Evolutionary conservation across 2,329 filamentous ascomycete genomes (phyloP).

Genomic region (Chaetomiaceae sp.): DNA sequence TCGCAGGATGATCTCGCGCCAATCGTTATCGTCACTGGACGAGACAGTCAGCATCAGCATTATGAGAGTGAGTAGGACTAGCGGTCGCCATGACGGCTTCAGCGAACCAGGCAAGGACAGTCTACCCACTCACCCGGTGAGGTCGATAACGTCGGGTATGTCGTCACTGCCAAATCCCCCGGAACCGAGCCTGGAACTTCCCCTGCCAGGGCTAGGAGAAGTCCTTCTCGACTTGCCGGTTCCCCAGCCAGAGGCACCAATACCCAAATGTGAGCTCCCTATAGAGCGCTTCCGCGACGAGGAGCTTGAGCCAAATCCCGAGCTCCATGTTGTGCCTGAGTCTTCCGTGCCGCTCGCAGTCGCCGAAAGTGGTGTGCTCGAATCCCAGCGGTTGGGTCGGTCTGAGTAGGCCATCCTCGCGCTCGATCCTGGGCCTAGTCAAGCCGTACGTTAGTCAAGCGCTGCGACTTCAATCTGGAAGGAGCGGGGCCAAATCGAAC

Average conservation of each 20-base stretch:
- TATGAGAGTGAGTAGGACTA: neutral
- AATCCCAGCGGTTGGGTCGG: neutral
- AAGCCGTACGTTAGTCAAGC: neutral
- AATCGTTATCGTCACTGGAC: constrained; percentile 21
- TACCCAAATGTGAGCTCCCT: constrained; percentile 21
- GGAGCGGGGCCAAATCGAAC: neutral
- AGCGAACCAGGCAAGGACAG: neutral
- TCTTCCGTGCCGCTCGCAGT: constrained; percentile 6
- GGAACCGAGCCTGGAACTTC: neutral
- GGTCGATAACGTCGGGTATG: constrained; percentile 24
- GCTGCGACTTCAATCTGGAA: neutral
- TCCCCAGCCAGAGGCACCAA: constrained; percentile 1
- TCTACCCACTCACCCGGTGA: constrained; percentile 23
- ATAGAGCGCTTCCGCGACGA: constrained; percentile 26
- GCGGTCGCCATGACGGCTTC: neutral
- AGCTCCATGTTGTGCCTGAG: constrained; percentile 1
- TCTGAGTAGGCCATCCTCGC: neutral
- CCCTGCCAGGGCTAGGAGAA: constrained; percentile 12
- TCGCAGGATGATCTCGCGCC: constrained; percentile 20
- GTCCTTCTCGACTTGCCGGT: constrained; percentile 32
- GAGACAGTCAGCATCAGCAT: constrained; percentile 3
- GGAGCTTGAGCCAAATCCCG: neutral
- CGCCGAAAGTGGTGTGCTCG: neutral
- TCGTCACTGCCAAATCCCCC: constrained; percentile 4
- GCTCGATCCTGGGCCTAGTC: neutral